Conservation (phyloP, 257 asterid genomes). For the Gardenia jasminoides region DNA sequence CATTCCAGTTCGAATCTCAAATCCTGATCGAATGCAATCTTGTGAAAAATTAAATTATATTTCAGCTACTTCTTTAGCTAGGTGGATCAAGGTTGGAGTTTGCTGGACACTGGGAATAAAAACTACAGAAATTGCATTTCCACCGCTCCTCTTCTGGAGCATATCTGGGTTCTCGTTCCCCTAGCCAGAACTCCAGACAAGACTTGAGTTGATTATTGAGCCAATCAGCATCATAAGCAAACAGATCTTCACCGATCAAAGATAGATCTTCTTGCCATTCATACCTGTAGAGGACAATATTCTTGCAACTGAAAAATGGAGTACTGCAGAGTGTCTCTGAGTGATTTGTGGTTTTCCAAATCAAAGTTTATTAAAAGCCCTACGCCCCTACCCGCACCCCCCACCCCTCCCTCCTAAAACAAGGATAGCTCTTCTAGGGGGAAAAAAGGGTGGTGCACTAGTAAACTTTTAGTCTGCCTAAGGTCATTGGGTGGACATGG, state of each 20-base stretch:
- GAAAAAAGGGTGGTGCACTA: background rate
- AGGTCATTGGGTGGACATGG: background rate
- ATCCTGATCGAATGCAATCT: background rate
- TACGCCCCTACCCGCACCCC: too few species aligned
- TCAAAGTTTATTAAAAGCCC: background rate
- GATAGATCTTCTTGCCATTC: constrained; percentile 83
- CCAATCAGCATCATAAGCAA: constrained; percentile 56
- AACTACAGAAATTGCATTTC: constrained; percentile 79
- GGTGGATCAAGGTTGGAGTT: constrained; percentile 32
- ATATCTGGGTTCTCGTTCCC: constrained; percentile 65
- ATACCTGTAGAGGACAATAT: constrained; percentile 40
- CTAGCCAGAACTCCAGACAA: constrained; percentile 73
- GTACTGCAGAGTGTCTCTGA: background rate
- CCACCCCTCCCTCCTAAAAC: too few species aligned
- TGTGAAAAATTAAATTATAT: background rate
- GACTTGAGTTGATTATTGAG: constrained; percentile 56
- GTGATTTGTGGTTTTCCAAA: background rate
- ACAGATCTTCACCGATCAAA: constrained; percentile 69
- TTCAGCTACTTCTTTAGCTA: constrained; percentile 18
- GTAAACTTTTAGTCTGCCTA: background rate
- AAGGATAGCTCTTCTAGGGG: background rate
- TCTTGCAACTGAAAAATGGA: background rate
- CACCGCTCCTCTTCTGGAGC: constrained; percentile 73
- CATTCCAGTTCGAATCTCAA: background rate
- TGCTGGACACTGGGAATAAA: constrained; percentile 53